These are phyloP conservation scores for Stemphylium beticola DNA, from an alignment of 2,329 filamentous ascomycete species.

Conservation along the genomic window DNA sequence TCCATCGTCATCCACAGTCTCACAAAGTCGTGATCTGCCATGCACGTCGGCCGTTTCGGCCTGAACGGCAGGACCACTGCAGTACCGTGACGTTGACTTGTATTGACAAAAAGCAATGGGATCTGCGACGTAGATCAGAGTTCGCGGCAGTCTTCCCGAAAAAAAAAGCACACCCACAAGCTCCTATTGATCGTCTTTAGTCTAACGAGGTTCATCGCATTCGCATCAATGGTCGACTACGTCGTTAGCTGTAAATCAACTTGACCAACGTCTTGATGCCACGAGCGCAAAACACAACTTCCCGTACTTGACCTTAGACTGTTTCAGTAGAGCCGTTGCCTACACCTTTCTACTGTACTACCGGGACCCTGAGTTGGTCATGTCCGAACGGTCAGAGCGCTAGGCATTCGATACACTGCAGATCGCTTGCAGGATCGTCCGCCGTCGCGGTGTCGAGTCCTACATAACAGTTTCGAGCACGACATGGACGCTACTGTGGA, in stretches of 20 bases:
- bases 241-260: background rate
- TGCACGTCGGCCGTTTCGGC: slow-evolving; percentile 1
- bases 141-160: background rate
- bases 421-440: slow-evolving; percentile 11
- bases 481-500: background rate
- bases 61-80: background rate
- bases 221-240: no score
- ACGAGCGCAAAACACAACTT: background rate
- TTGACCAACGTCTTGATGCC: background rate
- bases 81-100: background rate
- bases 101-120: background rate
- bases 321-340: slow-evolving; percentile 5
- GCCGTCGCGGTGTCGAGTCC: background rate
- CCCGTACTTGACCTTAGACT: slow-evolving; percentile 1
- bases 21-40: background rate
- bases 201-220: no score
- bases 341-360: background rate
- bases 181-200: background rate
- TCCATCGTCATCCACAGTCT: slow-evolving; percentile 1
- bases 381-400: slow-evolving; percentile 3
- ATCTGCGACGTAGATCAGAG: background rate
- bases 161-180: background rate
- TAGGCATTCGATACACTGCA: slow-evolving; percentile 1
- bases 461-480: background rate
- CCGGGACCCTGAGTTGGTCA: background rate